Evolutionary conservation across 305 asterid species (phyloP).

Genomic region (Ilex paraguariensis): DNA sequence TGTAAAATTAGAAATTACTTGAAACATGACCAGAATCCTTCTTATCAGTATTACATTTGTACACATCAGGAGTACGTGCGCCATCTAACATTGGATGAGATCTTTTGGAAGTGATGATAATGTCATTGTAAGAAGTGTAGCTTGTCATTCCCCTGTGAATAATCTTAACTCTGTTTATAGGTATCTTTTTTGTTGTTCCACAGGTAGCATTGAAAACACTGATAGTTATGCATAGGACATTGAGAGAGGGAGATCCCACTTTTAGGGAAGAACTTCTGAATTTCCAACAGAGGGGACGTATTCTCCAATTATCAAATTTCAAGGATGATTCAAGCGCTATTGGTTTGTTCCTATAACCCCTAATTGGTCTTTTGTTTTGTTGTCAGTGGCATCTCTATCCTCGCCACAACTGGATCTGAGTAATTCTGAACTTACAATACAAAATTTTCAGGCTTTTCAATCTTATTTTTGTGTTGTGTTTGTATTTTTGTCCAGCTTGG

Average conservation of each 20-base stretch:
- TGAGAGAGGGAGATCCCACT: slow-evolving; percentile 97
- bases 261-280: slow-evolving; percentile 86
- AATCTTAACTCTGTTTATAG: no score
- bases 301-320: slow-evolving; percentile 89
- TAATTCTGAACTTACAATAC: background rate
- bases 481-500: slow-evolving; percentile 60
- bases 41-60: no score
- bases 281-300: slow-evolving; percentile 83
- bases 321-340: slow-evolving; percentile 96
- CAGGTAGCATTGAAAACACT: slow-evolving; percentile 96
- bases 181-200: slow-evolving; percentile 1
- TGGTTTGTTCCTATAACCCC: slow-evolving; percentile 38
- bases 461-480: background rate
- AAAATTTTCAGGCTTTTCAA: background rate
- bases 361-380: slow-evolving; percentile 4
- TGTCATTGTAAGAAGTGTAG: no score
- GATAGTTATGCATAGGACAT: slow-evolving; percentile 79
- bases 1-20: no score
- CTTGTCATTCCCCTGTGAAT: no score
- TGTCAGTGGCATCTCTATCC: background rate
- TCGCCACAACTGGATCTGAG: background rate
- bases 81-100: no score
- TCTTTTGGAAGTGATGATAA: no score
- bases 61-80: no score
- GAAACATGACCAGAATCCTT: no score